Evolutionary conservation across 2,329 filamentous ascomycete genomes (phyloP).

Genomic region (Chalaropsis thielavioides): DNA sequence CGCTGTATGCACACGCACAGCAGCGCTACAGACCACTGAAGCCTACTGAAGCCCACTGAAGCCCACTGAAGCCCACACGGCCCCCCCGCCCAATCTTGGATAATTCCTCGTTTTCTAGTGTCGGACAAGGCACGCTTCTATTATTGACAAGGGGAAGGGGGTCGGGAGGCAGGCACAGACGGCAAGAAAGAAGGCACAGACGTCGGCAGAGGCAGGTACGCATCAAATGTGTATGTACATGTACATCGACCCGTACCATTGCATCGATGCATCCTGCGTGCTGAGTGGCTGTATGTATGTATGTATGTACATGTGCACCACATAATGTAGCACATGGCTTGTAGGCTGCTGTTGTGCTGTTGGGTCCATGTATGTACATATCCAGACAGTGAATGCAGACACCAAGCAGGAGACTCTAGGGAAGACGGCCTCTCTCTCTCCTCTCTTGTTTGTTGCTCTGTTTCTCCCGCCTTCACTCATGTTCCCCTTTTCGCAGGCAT

Average conservation of each 20-base stretch:
- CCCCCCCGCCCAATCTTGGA: too few species aligned
- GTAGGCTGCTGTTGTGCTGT: too few species aligned
- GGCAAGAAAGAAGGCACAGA: not conserved
- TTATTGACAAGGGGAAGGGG: constrained; percentile 4
- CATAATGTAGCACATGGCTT: not conserved
- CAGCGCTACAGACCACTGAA: not conserved
- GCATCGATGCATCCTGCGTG: too few species aligned
- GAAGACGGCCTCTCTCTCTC: not conserved
- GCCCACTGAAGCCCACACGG: not conserved
- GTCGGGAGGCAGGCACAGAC: not conserved
- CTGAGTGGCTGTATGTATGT: not conserved
- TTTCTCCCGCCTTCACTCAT: not conserved
- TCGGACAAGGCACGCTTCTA: not conserved
- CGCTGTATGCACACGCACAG: not conserved
- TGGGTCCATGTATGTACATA: too few species aligned
- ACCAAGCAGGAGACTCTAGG: too few species aligned
- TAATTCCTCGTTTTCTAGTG: too few species aligned
- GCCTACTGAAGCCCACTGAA: not conserved
- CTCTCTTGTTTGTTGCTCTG: not conserved
- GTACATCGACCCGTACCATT: not conserved
- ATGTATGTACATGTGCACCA: not conserved
- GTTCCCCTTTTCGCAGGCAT: not conserved
- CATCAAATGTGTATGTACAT: not conserved
- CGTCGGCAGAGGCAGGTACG: not conserved
- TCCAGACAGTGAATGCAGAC: too few species aligned